A percentile compares a stretch with the other conserved stretches of the same genome.
These are phyloP conservation scores for Termitomyces sp. DNA, from an alignment of 768 basidiomycete species.

Conservation along the genomic window DNA sequence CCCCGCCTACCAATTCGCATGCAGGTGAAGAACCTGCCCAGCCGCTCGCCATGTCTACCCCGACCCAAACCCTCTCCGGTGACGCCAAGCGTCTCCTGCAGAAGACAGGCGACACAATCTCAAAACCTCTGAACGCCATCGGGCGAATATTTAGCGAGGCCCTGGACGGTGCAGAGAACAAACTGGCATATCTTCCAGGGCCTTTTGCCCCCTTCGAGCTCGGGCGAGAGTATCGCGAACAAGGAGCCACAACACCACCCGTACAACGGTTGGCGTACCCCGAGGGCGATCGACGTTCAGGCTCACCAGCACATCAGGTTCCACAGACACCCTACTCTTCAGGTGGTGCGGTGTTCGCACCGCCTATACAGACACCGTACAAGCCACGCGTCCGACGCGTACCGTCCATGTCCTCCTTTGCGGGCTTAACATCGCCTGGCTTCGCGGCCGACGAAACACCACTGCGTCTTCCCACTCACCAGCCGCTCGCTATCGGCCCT, in stretches of 20 bases:
- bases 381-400: conserved; percentile 63
- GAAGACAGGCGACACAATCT: conserved; percentile 87
- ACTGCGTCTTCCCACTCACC: conserved; percentile 46
- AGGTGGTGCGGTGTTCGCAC: conserved; percentile 28
- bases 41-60: conserved; percentile 62
- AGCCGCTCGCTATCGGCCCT: conserved; percentile 45
- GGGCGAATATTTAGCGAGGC: conserved; percentile 86
- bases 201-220: conserved; percentile 70
- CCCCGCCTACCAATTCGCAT: conserved; percentile 37
- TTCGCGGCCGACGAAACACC: conserved; percentile 46
- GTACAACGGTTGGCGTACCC: conserved; percentile 41
- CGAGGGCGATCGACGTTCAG: conserved; percentile 18
- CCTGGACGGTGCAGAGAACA: conserved; percentile 66
- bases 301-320: conserved; percentile 13
- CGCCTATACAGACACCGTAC: conserved; percentile 63
- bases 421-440: conserved; percentile 24
- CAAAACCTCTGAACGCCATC: conserved; percentile 87
- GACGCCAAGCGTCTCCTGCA: conserved; percentile 84
- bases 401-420: conserved; percentile 38
- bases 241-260: conserved; percentile 17
- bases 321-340: conserved; percentile 35
- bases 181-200: conserved; percentile 60
- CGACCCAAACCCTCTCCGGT: conserved; percentile 50
- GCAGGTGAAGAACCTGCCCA: conserved; percentile 89
- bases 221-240: conserved; percentile 46